Conservation (phyloP, 768 basidiomycete genomes). For the Pholiota molesta region DNA sequence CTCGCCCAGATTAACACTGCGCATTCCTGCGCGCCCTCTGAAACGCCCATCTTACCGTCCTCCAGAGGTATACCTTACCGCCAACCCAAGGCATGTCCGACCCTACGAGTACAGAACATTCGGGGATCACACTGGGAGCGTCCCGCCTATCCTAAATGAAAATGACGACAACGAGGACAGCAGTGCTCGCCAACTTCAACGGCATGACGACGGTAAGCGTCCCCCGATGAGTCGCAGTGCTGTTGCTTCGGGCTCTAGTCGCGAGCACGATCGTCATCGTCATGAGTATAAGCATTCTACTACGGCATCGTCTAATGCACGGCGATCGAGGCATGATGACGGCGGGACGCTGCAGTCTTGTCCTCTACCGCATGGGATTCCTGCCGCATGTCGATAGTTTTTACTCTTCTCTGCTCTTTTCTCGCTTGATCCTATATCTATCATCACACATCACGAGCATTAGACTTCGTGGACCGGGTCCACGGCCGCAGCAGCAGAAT, state of each 20-base stretch:
- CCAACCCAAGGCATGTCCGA: conserved; percentile 12
- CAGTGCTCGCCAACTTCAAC: background rate
- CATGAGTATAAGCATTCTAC: background rate
- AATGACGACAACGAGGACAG: background rate
- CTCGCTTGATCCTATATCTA: background rate
- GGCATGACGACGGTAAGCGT: background rate
- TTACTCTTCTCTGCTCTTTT: background rate
- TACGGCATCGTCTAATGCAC: background rate
- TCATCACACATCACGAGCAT: background rate
- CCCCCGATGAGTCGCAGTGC: background rate
- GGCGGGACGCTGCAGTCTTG: background rate
- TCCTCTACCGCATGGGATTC: background rate
- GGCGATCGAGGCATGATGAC: background rate
- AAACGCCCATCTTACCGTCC: background rate
- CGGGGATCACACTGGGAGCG: background rate
- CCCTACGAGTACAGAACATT: conserved; percentile 11
- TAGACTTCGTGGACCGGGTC: background rate
- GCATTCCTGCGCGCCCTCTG: conserved; percentile 16
- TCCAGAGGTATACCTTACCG: conserved; percentile 22
- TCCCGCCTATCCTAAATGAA: background rate
- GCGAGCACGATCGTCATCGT: background rate
- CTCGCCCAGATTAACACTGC: conserved; percentile 17
- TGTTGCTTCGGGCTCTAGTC: background rate
- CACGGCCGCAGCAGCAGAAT: background rate
- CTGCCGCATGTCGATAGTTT: background rate